A percentile compares a stretch with the other conserved stretches of the same genome.
Evolutionary conservation across 805 yeast species (phyloP).

Genomic region (Saccharomycopsis fibuligera): DNA sequence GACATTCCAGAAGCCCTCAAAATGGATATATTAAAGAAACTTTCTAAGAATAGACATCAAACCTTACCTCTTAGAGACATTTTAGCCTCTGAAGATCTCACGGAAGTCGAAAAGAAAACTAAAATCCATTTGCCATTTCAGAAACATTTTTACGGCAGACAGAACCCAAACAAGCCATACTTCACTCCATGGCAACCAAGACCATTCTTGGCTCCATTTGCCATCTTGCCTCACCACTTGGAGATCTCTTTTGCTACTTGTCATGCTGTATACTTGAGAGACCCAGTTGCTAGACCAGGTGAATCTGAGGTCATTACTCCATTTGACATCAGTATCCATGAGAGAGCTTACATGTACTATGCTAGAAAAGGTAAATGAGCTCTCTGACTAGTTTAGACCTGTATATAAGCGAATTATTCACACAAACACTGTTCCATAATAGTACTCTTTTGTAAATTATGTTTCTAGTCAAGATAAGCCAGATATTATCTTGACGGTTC

Average conservation of each 20-base stretch:
- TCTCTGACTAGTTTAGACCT: too few species aligned
- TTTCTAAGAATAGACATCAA: constrained; percentile 22
- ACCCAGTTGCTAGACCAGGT: constrained; percentile 96
- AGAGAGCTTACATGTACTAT: constrained; percentile 93
- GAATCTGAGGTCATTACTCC: constrained; percentile 95
- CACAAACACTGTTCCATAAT: too few species aligned
- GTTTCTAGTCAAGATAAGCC: too few species aligned
- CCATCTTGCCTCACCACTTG: constrained; percentile 85
- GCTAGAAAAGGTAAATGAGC: constrained; percentile 55
- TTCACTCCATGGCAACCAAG: constrained; percentile 98
- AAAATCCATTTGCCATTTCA: constrained; percentile 77
- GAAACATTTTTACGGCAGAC: constrained; percentile 67
- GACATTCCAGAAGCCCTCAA: constrained; percentile 25
- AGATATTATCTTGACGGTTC: too few species aligned
- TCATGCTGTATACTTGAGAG: constrained; percentile 93
- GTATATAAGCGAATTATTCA: too few species aligned
- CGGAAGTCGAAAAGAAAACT: constrained; percentile 29
- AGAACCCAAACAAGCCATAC: constrained; percentile 69
- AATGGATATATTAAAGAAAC: constrained; percentile 27
- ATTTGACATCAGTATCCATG: constrained; percentile 72
- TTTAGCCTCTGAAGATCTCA: constrained; percentile 27
- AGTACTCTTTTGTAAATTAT: too few species aligned
- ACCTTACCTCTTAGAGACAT: constrained; percentile 3
- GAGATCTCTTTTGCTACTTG: constrained; percentile 89
- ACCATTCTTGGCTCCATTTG: constrained; percentile 87